Evolutionary conservation across 2,329 filamentous ascomycete species (phyloP), one percentile per base, ranked within the genome.

Genomic region (Seiridium cupressi): DNA sequence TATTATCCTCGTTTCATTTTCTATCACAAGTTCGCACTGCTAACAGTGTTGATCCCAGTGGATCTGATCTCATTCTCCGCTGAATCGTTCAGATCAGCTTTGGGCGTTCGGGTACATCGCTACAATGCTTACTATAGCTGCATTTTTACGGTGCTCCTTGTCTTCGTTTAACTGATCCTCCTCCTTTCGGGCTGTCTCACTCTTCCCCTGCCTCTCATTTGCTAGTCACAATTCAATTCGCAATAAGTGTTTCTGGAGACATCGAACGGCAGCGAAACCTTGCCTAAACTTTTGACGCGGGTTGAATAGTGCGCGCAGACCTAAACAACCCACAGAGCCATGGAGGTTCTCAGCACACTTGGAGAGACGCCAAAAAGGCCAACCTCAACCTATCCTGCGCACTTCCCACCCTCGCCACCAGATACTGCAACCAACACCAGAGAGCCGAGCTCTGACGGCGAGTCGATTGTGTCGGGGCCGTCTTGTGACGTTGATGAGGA

Each of bases 401-500:
- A 36, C 4, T 47, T 53, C 6, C 57, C 57, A 44, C 57, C 57
- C n/a, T 44, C 57, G 4, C 57, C 57, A 34, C 57, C 57, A 26
- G 57, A 53, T 3, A 59, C 47, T 34, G 48, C 32, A 9, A 3
- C 48, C 18, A 26, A 59, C 31, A 44, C 57, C 18, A 53, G 47
- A 26, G 57, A 31, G 35, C 49, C 49, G 18, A 59, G 48, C 31
- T 44, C 57, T 53, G 49, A 51, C 31, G 57, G 38, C 8, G 49
- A 51, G 11, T 59, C 48, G 10, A 35, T 26, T n/a, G 34, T 6
- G 18, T 34, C 31, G 13, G 36, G 34, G 26, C 48, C 57, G 51
- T 49, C 61, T 46, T 63, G 51, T 42, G 54, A 65, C 36, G 57
- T 63, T 47, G 63, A 66, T 31, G 65, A 65, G 49, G 38, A 63